Evolutionary conservation across 2,329 filamentous ascomycete genomes (phyloP).

Genomic region (Calonectria naviculata): DNA sequence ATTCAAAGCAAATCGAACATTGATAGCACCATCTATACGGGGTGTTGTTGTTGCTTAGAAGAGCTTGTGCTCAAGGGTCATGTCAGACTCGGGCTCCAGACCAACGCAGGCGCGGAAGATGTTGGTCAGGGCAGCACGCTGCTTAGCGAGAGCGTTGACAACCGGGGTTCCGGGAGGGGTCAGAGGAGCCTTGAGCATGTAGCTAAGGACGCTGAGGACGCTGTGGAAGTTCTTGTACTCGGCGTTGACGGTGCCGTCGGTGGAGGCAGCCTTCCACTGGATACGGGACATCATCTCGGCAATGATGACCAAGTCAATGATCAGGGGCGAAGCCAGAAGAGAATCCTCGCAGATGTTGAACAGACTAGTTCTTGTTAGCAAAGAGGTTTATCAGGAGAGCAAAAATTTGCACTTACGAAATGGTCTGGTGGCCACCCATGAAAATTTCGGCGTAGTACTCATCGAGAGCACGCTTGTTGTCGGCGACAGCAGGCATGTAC

Average conservation of each 20-base stretch:
- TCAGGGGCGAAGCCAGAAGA: constrained; percentile 92
- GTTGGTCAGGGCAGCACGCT: constrained; percentile 93
- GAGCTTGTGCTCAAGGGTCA: constrained; percentile 99
- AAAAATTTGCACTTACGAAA: constrained; percentile 67
- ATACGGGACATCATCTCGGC: constrained; percentile 99
- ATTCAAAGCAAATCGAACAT: neutral
- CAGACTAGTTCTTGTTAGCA: constrained; percentile 66
- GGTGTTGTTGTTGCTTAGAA: constrained; percentile 63
- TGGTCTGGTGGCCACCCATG: constrained; percentile 97
- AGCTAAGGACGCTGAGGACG: constrained; percentile 96
- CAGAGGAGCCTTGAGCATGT: constrained; percentile 97
- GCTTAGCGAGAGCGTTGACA: constrained; percentile 95
- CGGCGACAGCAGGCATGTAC: constrained; percentile 99
- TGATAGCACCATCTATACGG: neutral
- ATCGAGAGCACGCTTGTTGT: constrained; percentile 98
- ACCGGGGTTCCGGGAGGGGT: constrained; percentile 96
- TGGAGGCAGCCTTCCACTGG: constrained; percentile 80
- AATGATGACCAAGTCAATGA: constrained; percentile 94
- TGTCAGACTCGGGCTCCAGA: constrained; percentile 96
- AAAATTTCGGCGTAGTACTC: constrained; percentile 99
- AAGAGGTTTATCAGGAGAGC: neutral
- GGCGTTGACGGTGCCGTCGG: constrained; percentile 61
- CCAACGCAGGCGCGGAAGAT: constrained; percentile 99
- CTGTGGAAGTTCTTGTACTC: constrained; percentile 96
- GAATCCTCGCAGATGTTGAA: constrained; percentile 99